A percentile compares a stretch with the other conserved stretches of the same genome.
phyloP scores from a whole-genome alignment of 306 rosid species.

The Quercus engelmannii region DNA sequence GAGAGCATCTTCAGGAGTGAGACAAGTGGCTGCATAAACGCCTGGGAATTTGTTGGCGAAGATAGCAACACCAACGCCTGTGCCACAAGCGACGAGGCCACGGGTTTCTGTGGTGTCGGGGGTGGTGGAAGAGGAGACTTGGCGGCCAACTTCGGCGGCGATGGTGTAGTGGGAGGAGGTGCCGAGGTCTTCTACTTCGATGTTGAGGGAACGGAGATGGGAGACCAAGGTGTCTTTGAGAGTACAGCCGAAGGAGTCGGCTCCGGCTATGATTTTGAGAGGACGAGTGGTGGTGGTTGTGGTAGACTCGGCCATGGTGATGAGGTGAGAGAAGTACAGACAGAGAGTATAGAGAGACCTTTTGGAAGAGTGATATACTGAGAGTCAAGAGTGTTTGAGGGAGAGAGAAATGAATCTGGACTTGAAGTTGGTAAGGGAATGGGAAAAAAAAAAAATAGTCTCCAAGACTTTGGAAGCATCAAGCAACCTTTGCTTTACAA shows the following conservation, averaged over 20 bases:
- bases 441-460: neutral
- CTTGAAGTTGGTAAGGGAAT: constrained; percentile 17
- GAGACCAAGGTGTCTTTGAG: constrained; percentile 71
- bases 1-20: constrained; percentile 53
- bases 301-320: constrained; percentile 24
- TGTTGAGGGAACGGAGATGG: constrained; percentile 63
- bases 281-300: constrained; percentile 19
- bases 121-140: constrained; percentile 55
- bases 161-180: constrained; percentile 76
- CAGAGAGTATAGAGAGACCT: neutral
- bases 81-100: constrained; percentile 85
- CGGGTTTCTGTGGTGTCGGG: constrained; percentile 29
- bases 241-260: constrained; percentile 62
- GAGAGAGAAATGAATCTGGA: neutral
- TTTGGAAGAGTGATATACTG: neutral
- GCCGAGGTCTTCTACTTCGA: constrained; percentile 80
- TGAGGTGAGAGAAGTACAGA: too few species aligned
- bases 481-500: too few species aligned
- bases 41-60: constrained; percentile 91
- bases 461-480: too few species aligned
- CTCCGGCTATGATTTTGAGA: constrained; percentile 64
- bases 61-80: constrained; percentile 85
- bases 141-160: constrained; percentile 86
- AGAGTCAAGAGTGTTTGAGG: neutral
- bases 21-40: constrained; percentile 68